Evolutionary conservation across 441 rosid species (phyloP).

Genomic region (Pelargonium exstipulatum): DNA sequence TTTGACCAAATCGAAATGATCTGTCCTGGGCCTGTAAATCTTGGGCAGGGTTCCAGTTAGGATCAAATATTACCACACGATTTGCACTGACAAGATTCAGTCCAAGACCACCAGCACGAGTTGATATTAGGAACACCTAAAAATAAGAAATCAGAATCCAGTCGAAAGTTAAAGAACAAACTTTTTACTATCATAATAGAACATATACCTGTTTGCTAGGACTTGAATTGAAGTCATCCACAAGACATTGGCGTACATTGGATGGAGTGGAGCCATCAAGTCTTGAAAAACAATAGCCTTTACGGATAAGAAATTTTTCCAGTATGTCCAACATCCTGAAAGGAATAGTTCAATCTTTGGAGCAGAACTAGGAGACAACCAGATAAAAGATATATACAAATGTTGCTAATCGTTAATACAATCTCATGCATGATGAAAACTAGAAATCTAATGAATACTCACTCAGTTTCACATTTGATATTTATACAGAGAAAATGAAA

Average conservation of each 20-base stretch:
- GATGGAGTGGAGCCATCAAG: constrained; percentile 93
- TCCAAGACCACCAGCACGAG: constrained; percentile 97
- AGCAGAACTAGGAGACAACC: constrained; percentile 11
- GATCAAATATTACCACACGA: constrained; percentile 92
- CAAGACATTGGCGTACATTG: constrained; percentile 72
- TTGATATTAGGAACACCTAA: constrained; percentile 92
- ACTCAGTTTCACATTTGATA: neutral
- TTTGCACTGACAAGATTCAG: constrained; percentile 94
- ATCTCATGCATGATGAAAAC: neutral
- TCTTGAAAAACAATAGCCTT: constrained; percentile 80
- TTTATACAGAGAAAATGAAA: neutral
- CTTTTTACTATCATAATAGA: constrained; percentile 7
- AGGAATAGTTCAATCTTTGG: constrained; percentile 19
- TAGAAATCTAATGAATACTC: neutral
- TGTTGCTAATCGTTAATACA: neutral
- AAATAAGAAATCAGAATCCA: constrained; percentile 8
- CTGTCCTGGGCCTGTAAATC: constrained; percentile 97
- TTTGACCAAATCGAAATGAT: constrained; percentile 94
- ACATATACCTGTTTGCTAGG: constrained; percentile 76
- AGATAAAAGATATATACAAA: neutral
- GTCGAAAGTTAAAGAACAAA: constrained; percentile 5
- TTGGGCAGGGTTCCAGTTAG: constrained; percentile 94
- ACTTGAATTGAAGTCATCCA: constrained; percentile 82
- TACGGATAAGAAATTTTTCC: constrained; percentile 78
- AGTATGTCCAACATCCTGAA: constrained; percentile 87